These are phyloP conservation scores for Dactylis glomerata DNA, from an alignment of 176 grass and related monocot genomes.

Conservation along the genomic window DNA sequence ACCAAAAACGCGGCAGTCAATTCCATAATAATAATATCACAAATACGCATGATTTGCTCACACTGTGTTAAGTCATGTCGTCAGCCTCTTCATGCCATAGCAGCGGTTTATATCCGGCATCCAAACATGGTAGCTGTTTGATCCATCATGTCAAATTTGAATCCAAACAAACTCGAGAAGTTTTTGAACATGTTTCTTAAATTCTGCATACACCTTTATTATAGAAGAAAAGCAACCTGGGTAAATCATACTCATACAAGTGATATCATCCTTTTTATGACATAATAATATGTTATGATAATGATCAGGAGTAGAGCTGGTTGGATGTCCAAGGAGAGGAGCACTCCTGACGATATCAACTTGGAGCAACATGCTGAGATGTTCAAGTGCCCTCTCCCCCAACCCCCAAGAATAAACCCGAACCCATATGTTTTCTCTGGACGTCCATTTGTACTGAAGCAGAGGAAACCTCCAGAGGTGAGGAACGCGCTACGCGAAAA, in stretches of 20 bases:
- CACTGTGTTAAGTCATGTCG: neutral
- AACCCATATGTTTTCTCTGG: no score
- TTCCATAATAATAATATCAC: neutral
- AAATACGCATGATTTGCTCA: neutral
- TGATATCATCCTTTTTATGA: neutral
- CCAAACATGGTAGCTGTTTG: neutral
- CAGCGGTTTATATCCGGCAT: neutral
- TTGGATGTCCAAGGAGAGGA: neutral
- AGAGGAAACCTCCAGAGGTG: no score
- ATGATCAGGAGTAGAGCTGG: neutral
- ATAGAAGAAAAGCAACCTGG: neutral
- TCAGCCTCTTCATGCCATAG: neutral
- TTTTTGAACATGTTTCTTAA: neutral
- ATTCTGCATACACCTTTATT: neutral
- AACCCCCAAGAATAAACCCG: neutral
- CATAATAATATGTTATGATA: neutral
- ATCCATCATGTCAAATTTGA: neutral
- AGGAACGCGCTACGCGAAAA: no score
- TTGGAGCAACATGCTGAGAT: neutral
- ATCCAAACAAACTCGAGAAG: neutral
- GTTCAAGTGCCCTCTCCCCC: neutral
- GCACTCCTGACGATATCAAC: neutral
- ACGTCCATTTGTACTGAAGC: no score
- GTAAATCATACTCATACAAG: neutral
- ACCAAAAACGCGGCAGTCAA: neutral